Evolutionary conservation across 2,329 filamentous ascomycete species (phyloP), one percentile per base, ranked within the genome.

Genomic region (Fusarium liriodendri): DNA sequence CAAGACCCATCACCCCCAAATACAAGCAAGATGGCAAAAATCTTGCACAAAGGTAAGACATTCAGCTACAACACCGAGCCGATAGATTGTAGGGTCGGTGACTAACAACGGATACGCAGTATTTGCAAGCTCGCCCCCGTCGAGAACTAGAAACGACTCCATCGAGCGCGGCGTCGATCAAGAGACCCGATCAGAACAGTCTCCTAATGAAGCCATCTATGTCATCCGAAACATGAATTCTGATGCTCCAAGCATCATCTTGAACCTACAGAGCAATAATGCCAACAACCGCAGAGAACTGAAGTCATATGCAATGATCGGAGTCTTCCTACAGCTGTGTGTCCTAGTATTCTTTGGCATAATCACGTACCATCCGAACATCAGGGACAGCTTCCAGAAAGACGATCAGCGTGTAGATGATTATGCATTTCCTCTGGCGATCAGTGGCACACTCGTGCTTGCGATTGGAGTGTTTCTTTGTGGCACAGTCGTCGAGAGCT

Each of bases 241-340:
- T 8, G 47, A 14, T 9, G 47, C 47, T 2, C 47, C 47, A 5
- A 52, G 20, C 27, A 52, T 52, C 6, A 20, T 52, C 27, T n/a
- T 52, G 18, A 52, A 52, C 2, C 18, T 32, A 0, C 27, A 52
- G 10, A 32, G 5, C 18, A 1, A 20, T 6, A 20, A 5, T 2
- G n/a, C n/a, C n/a, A 5, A 6, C 18, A 20, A 20, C 27, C 47
- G 27, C 10, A 32, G 5, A 3, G 47, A 52, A 8, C 47, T 52
- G 4, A 0, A 1, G 4, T 18, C 6, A 5, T 52, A 1, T 1
- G 18, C 47, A 9, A 2, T 1, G 16, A n/a, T 57, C 2, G 54
- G 33, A 13, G 16, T 38, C 14, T 13, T 38, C 33, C 14, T 58
- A 5, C 54, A 58, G 22, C 2, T 25, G 5, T 8, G 20, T 6